Evolutionary conservation across 345 rosid species (phyloP).

Genomic region (Brassica incana): DNA sequence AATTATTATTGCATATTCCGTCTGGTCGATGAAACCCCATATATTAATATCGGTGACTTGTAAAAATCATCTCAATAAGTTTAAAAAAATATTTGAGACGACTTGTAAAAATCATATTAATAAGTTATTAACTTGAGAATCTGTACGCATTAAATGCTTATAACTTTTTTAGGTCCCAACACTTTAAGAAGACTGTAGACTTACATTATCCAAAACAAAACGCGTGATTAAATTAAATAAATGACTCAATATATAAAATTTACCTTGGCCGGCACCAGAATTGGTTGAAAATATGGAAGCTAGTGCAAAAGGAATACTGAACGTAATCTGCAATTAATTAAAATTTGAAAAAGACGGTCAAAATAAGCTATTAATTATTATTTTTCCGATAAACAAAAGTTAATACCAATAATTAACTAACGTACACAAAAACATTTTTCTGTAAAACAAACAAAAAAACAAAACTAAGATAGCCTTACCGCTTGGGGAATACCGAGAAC

Average conservation of each 20-base stretch:
- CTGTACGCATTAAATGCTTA: slow-evolving; percentile 15
- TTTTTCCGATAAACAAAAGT: background rate
- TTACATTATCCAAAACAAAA: slow-evolving; percentile 35
- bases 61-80: no score
- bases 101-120: no score
- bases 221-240: slow-evolving; percentile 3
- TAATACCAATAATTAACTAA: background rate
- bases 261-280: slow-evolving; percentile 89
- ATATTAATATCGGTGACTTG: no score
- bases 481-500: slow-evolving; percentile 78
- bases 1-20: no score
- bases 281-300: slow-evolving; percentile 72
- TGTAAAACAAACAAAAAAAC: background rate
- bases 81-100: no score
- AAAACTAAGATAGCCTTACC: slow-evolving; percentile 42
- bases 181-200: slow-evolving; percentile 27
- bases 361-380: background rate
- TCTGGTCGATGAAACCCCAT: no score
- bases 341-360: background rate
- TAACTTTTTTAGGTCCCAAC: slow-evolving; percentile 18
- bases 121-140: background rate
- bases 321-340: slow-evolving; percentile 58
- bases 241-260: background rate
- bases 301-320: slow-evolving; percentile 83
- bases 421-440: background rate